Base-by-base conservation (phyloP, 192 early-diverging fungal species). In the Coemansia sp. region DNA sequence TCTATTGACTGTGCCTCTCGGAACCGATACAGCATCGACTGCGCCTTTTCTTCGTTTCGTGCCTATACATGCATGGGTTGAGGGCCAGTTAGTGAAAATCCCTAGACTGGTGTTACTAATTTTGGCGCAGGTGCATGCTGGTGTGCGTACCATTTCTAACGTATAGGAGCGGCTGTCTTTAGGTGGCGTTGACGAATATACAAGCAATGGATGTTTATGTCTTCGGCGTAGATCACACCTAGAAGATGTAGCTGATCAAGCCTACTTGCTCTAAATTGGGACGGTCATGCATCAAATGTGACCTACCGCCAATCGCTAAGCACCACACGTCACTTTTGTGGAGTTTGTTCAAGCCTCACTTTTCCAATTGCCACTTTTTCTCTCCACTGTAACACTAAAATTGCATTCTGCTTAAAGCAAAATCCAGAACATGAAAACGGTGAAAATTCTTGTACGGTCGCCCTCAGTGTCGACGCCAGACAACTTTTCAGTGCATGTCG, bases 1-100 rank as follows among this genome's bases (percentile, higher is more conserved):
- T 95, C 91, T 14, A 91, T 86, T 60, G 85, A 88, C 77, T 96
- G 93, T 18, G 96, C 95, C 74, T 94, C 94, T 66, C 96, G 91
- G 83, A 98, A 98, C 45, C 94, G 94, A 74, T 94, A 95, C 18
- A 98, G 89, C 94, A 96, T 96, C 34, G 96, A 94, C 88, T 98
- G 94, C 21, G 96, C 96, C 77, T 98, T 98, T 71, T 98, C 96
- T 80, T 98, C 90, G 77, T 98, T 98, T 73, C 94, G 90, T 33
- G 95, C 95, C 95, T 70, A 70, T n/a, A 62, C 13, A 21, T 16
- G 33, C 9, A 58, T 9, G 53, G 16, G 51, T 13, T 28, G 38
- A 18, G 20, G 34, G 48, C 9, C 33, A 37, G 58, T 59, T 59
- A 59, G 57, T 4, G 18, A 1, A 9, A 2, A 28, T 53, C 14